Evolutionary conservation across 495 filamentous ascomycete genomes (phyloP).

Genomic region (Aspergillus heteromorphus): DNA sequence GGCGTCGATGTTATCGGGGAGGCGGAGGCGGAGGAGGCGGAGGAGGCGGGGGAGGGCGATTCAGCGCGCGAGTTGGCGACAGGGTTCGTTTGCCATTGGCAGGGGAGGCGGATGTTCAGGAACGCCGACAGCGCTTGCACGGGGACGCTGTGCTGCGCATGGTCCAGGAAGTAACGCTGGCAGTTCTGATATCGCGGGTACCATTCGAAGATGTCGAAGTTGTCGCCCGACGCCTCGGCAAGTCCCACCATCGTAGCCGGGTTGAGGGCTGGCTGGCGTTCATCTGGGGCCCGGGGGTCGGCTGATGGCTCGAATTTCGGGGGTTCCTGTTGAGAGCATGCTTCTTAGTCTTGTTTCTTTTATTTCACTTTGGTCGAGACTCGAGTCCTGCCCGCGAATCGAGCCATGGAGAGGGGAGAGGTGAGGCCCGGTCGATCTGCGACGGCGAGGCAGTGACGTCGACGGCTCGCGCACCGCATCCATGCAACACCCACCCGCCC

Average conservation of each 20-base stretch:
- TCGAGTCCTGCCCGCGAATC: not conserved
- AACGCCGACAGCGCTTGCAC: constrained; percentile 89
- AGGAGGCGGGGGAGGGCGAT: constrained; percentile 10
- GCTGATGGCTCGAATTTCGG: constrained; percentile 12
- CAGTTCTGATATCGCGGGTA: constrained; percentile 89
- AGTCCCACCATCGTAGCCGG: constrained; percentile 37
- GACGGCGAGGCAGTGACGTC: not conserved
- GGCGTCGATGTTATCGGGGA: too few species aligned
- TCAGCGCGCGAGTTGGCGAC: constrained; percentile 24
- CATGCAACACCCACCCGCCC: not conserved
- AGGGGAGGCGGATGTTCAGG: constrained; percentile 71
- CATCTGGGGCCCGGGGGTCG: constrained; percentile 27
- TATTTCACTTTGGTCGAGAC: not conserved
- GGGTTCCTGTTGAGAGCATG: constrained; percentile 12
- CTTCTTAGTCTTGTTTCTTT: constrained; percentile 6
- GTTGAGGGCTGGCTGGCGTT: constrained; percentile 34
- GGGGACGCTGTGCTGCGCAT: constrained; percentile 76
- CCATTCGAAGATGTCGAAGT: constrained; percentile 84
- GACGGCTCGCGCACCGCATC: not conserved
- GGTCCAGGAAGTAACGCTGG: constrained; percentile 87
- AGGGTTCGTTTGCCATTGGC: constrained; percentile 38
- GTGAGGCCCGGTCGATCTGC: too few species aligned
- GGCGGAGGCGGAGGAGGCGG: constrained; percentile 12
- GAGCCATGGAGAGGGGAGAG: not conserved
- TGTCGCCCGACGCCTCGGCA: constrained; percentile 34